Evolutionary conservation across 495 filamentous ascomycete genomes (phyloP).

Genomic region (Poronia punctata): DNA sequence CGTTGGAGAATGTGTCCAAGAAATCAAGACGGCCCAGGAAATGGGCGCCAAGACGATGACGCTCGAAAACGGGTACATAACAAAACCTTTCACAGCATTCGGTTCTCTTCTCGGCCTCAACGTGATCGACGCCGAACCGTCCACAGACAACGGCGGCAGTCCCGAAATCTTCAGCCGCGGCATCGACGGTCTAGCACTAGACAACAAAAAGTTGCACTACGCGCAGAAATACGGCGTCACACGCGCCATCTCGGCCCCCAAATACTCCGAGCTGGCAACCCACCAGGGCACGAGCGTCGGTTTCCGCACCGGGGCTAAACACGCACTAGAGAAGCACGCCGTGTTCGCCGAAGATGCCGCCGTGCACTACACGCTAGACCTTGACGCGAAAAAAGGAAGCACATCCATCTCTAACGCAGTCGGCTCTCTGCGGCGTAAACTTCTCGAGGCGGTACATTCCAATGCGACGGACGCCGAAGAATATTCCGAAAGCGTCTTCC

Average conservation of each 20-base stretch:
- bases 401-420: conserved; percentile 36
- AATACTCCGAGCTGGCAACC: conserved; percentile 22
- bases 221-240: conserved; percentile 40
- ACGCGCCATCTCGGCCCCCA: conserved; percentile 39
- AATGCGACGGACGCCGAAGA: conserved; percentile 23
- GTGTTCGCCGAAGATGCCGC: conserved; percentile 37
- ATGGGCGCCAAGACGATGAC: conserved; percentile 28
- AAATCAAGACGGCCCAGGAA: conserved; percentile 23
- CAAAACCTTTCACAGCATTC: conserved; percentile 48
- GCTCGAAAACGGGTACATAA: conserved; percentile 50
- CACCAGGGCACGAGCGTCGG: conserved; percentile 42
- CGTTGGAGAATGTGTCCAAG: conserved; percentile 34
- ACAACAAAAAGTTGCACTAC: conserved; percentile 37
- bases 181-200: conserved; percentile 39
- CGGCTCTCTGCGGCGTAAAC: conserved; percentile 32
- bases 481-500: conserved; percentile 33
- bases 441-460: conserved; percentile 29
- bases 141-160: conserved; percentile 40
- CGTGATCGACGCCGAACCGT: conserved; percentile 47
- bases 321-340: conserved; percentile 24
- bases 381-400: conserved; percentile 25
- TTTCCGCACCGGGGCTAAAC: conserved; percentile 34
- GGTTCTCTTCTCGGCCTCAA: conserved; percentile 46
- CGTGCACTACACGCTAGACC: conserved; percentile 38
- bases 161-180: conserved; percentile 35